A percentile compares a stretch with the other conserved stretches of the same genome.
phyloP scores from a whole-genome alignment of 108 stramenopile species.

The Cyclostephanos invisitatus region DNA sequence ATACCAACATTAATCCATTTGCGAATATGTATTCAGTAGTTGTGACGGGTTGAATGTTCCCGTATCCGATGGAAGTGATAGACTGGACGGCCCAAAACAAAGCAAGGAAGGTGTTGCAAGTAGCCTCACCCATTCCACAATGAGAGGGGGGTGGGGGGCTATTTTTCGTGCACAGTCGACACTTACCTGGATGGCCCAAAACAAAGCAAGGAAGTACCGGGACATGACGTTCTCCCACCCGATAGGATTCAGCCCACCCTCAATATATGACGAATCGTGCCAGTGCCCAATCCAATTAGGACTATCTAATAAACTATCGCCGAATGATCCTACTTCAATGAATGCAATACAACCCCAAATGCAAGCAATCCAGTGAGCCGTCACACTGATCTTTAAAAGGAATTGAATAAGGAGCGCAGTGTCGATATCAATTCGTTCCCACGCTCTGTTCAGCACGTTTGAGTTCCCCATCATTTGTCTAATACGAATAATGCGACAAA shows the following conservation, averaged over 20 bases:
- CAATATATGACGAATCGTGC: conserved; percentile 26
- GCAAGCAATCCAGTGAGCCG: conserved; percentile 33
- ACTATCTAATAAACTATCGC: conserved; percentile 12
- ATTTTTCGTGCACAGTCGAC: no score
- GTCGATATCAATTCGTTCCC: conserved; percentile 24
- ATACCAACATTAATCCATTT: conserved; percentile 35
- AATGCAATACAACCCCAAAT: conserved; percentile 43
- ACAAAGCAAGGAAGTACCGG: conserved; percentile 49
- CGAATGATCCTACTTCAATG: conserved; percentile 35
- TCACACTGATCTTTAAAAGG: conserved; percentile 19
- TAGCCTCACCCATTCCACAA: no score
- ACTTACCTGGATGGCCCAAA: conserved; percentile 57
- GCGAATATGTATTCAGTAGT: conserved; percentile 36
- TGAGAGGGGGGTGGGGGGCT: no score
- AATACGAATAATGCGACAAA: conserved; percentile 31
- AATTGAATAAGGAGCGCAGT: conserved; percentile 28
- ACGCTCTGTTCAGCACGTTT: conserved; percentile 14
- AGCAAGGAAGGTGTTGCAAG: conserved; percentile 38
- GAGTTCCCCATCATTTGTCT: conserved; percentile 24
- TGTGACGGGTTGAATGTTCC: conserved; percentile 49
- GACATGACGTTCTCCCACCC: conserved; percentile 38
- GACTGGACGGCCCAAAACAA: conserved; percentile 57
- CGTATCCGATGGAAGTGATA: conserved; percentile 58
- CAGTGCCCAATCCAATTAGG: conserved; percentile 52
- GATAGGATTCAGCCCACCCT: conserved; percentile 51